These are phyloP conservation scores for Flaveria trinervia DNA, from an alignment of 129 eudicot genomes.

Conservation along the genomic window DNA sequence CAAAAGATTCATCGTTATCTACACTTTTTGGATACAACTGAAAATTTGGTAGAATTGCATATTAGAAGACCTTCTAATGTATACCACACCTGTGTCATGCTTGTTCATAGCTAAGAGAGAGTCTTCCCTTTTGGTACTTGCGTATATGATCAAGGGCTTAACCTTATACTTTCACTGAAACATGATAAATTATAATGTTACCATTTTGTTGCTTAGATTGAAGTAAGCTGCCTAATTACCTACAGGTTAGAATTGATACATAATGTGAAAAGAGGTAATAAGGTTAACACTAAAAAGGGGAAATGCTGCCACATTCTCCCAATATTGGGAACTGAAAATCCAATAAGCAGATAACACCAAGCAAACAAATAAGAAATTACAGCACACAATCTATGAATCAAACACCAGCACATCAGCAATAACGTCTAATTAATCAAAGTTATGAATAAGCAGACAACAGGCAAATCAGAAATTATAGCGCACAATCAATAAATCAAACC, in stretches of 20 bases:
- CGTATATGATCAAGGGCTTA: slow-evolving; percentile 74
- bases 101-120: slow-evolving; percentile 79
- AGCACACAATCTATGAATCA: neutral
- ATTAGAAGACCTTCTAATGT: slow-evolving; percentile 15
- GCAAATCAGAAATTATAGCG: neutral
- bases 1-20: slow-evolving; percentile 20
- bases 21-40: neutral
- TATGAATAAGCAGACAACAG: neutral
- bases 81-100: slow-evolving; percentile 92
- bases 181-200: slow-evolving; percentile 18
- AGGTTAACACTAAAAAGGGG: neutral
- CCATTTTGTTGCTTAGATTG: slow-evolving; percentile 15
- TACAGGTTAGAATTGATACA: slow-evolving; percentile 1
- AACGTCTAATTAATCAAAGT: neutral
- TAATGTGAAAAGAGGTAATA: neutral
- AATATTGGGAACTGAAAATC: too few relatives aligned
- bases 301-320: slow-evolving; percentile 13
- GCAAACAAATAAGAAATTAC: neutral
- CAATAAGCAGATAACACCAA: neutral
- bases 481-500: neutral
- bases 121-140: slow-evolving; percentile 91
- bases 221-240: slow-evolving; percentile 13
- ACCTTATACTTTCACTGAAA: slow-evolving; percentile 91
- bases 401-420: neutral
- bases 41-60: slow-evolving; percentile 11